phyloP scores from a whole-genome alignment of 2,329 filamentous ascomycete genomes.

The Ceratocystis cubensis region DNA sequence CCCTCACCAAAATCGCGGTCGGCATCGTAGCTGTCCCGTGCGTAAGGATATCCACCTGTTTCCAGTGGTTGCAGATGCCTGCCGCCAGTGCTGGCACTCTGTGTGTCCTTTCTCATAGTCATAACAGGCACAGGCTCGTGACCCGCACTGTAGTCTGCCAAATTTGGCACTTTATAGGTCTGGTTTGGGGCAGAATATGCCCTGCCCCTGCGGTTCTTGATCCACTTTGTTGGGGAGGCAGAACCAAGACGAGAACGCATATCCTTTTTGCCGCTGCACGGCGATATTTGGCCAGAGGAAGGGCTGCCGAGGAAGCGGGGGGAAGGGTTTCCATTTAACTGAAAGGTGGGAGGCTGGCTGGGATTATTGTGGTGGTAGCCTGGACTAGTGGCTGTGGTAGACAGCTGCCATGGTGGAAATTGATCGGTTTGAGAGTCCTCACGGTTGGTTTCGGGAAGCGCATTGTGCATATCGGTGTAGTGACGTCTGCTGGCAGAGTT shows the following conservation, averaged over 20 bases:
- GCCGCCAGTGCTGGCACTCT: neutral
- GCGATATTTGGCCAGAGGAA: neutral
- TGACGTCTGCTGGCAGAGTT: conserved; percentile 11
- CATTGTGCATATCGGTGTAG: conserved; percentile 16
- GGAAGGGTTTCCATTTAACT: neutral
- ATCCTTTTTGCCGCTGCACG: conserved; percentile 1
- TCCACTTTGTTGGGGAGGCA: conserved; percentile 16
- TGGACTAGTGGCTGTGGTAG: neutral
- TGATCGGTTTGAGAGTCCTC: neutral
- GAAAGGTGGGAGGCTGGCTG: neutral
- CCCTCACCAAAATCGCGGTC: conserved; percentile 14
- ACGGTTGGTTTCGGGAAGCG: conserved; percentile 13
- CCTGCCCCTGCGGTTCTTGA: conserved; percentile 5
- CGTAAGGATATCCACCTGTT: conserved; percentile 3
- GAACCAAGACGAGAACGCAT: conserved; percentile 6
- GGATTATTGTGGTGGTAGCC: neutral
- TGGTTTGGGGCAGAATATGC: conserved; percentile 17
- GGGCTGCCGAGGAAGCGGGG: neutral
- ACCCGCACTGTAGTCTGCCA: conserved; percentile 3
- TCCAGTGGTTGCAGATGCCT: conserved; percentile 7
- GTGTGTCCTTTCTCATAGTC: neutral
- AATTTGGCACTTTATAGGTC: neutral
- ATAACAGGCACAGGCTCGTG: neutral
- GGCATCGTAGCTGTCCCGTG: conserved; percentile 15
- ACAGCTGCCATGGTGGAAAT: conserved; percentile 13